phyloP scores from a whole-genome alignment of 1,284 basidiomycete species.

The Taiwanofungus camphoratus region DNA sequence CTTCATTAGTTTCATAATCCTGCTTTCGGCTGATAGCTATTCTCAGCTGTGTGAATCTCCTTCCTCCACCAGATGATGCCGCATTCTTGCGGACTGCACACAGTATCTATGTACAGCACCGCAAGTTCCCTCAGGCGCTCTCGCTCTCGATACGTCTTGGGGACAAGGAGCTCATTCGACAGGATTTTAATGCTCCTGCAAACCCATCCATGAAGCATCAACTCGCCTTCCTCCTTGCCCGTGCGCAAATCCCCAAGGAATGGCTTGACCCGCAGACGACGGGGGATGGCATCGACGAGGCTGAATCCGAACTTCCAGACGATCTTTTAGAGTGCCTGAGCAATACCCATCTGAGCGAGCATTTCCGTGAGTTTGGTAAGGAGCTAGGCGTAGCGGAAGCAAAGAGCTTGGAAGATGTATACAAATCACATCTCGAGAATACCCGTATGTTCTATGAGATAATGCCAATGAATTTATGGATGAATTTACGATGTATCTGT shows the following conservation, averaged over 20 bases:
- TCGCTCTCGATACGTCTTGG: constrained; percentile 84
- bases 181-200: constrained; percentile 83
- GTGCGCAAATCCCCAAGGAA: constrained; percentile 87
- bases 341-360: constrained; percentile 77
- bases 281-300: constrained; percentile 53
- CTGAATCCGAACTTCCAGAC: constrained; percentile 67
- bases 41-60: constrained; percentile 79
- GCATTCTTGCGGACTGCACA: constrained; percentile 90
- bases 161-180: constrained; percentile 74
- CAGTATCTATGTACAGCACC: constrained; percentile 83
- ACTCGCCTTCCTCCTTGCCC: constrained; percentile 89
- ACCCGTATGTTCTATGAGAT: constrained; percentile 56
- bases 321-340: constrained; percentile 83
- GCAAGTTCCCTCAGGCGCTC: constrained; percentile 90
- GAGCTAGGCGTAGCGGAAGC: constrained; percentile 90
- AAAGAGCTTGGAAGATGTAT: constrained; percentile 93
- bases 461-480: background rate
- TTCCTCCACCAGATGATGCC: constrained; percentile 92
- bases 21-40: background rate
- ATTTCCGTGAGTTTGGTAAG: constrained; percentile 92
- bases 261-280: constrained; percentile 66
- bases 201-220: constrained; percentile 96
- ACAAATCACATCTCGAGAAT: constrained; percentile 95
- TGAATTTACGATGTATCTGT: background rate
- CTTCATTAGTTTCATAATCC: background rate